These are phyloP conservation scores for Polytrichum commune DNA, from an alignment of 225 moss, liverwort and hornwort species.

Conservation along the genomic window DNA sequence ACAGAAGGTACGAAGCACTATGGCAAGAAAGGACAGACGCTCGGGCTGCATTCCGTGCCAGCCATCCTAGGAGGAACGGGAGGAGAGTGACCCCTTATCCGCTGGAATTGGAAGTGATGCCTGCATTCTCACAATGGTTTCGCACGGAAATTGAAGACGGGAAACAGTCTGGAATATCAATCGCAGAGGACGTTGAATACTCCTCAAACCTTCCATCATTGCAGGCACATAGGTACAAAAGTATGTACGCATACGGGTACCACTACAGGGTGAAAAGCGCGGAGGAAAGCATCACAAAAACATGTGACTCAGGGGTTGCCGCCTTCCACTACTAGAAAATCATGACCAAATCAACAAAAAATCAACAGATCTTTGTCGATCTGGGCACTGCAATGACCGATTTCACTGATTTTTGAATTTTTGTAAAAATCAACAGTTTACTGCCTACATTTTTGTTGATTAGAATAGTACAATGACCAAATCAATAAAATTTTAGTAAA, in stretches of 20 bases:
- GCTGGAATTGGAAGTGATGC: neutral
- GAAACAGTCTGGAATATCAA: neutral
- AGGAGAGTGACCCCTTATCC: neutral
- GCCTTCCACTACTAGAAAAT: no score
- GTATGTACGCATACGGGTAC: neutral
- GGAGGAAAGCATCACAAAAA: neutral
- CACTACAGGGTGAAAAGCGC: neutral
- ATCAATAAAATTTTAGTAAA: no score
- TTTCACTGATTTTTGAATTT: no score
- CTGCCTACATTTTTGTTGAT: no score
- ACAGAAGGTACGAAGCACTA: neutral
- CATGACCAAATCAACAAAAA: no score
- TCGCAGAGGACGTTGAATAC: neutral
- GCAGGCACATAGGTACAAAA: neutral
- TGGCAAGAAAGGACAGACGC: conserved; percentile 1
- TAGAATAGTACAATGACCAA: no score
- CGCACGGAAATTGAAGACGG: neutral
- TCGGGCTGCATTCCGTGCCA: neutral
- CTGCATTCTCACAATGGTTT: neutral
- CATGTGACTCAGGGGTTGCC: no score
- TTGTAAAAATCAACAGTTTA: no score
- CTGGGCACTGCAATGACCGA: no score
- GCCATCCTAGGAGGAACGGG: neutral
- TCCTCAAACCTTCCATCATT: neutral
- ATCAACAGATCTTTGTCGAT: no score